phyloP scores from a whole-genome alignment of 768 basidiomycete species.

The Trametes villosa region DNA sequence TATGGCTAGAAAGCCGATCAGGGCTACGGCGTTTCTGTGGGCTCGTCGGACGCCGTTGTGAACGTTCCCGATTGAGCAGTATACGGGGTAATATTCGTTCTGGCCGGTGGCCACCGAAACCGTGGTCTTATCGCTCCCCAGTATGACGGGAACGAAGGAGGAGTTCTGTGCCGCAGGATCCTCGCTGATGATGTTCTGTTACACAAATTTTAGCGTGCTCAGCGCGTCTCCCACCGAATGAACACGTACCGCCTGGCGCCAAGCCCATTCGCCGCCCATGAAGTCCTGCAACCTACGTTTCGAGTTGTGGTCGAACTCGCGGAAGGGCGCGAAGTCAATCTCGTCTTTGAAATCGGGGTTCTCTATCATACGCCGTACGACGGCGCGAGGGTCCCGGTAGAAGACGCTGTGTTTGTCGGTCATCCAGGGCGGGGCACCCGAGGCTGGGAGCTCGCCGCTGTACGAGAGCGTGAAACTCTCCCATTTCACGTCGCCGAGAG shows the following conservation, averaged over 20 bases:
- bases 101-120: conserved; percentile 29
- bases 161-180: no score
- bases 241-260: conserved; percentile 35
- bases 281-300: conserved; percentile 27
- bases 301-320: no score
- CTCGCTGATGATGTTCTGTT: no score
- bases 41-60: conserved; percentile 28
- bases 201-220: no score
- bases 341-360: conserved; percentile 29
- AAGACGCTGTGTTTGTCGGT: no score
- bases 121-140: conserved; percentile 32
- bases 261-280: conserved; percentile 36
- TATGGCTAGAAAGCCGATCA: conserved; percentile 33
- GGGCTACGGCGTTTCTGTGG: conserved; percentile 19
- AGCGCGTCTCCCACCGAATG: no score
- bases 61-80: conserved; percentile 28
- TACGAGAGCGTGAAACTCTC: conserved; percentile 37
- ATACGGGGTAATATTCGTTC: conserved; percentile 33
- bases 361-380: conserved; percentile 29
- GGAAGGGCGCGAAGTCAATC: no score
- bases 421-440: no score
- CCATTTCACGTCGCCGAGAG: conserved; percentile 39
- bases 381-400: conserved; percentile 14
- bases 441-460: no score
- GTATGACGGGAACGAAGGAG: conserved; percentile 30